A percentile compares a stretch with the other conserved stretches of the same genome.
These are phyloP conservation scores for Solanum sejunctum DNA, from an alignment of 257 asterid species.

Conservation along the genomic window DNA sequence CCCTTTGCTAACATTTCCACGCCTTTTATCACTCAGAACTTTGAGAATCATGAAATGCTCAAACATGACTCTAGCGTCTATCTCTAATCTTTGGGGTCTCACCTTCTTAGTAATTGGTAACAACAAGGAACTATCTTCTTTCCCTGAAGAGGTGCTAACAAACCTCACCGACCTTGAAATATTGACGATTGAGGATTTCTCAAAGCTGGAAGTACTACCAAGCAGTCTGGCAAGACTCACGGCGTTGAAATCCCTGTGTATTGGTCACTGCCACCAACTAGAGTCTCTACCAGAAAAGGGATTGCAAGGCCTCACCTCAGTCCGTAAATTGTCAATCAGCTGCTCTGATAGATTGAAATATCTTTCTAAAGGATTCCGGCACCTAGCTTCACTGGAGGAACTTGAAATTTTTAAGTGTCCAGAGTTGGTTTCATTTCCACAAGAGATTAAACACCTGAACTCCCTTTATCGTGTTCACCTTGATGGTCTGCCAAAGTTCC, in stretches of 20 bases:
- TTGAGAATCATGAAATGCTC: neutral
- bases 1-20: neutral
- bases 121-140: neutral
- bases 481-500: neutral
- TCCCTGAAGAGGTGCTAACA: neutral
- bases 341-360: neutral
- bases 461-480: neutral
- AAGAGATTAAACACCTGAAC: neutral
- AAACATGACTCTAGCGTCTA: neutral
- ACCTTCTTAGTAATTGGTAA: neutral
- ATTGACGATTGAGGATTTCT: neutral
- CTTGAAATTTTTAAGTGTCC: neutral
- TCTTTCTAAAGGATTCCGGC: neutral
- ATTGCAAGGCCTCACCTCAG: neutral
- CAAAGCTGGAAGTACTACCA: neutral
- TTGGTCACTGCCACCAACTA: neutral
- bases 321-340: neutral
- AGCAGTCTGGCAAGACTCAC: neutral
- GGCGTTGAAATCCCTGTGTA: neutral
- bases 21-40: neutral
- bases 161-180: conserved; percentile 2
- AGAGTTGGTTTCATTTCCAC: neutral
- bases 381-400: neutral
- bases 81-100: neutral
- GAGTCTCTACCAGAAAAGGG: neutral